These are phyloP conservation scores for Ophiosphaerella korrae DNA, from an alignment of 2,329 filamentous ascomycete species.

Conservation along the genomic window DNA sequence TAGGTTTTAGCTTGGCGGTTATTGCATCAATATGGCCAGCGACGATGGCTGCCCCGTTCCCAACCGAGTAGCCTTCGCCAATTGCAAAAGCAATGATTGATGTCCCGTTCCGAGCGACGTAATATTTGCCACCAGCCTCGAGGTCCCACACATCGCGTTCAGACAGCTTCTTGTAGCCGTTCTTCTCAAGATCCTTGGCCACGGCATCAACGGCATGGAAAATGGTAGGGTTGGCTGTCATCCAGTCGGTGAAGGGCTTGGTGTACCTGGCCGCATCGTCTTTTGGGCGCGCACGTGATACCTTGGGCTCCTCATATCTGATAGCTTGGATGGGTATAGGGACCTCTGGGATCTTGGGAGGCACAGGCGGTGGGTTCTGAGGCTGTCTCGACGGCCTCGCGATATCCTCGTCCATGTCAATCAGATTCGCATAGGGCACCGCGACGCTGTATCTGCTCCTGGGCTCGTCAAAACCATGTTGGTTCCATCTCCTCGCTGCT, in stretches of 20 bases:
- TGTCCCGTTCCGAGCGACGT: conserved; percentile 81
- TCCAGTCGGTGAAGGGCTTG: conserved; percentile 83
- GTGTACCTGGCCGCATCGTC: conserved; percentile 62
- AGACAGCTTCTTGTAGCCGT: conserved; percentile 79
- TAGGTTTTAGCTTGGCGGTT: conserved; percentile 87
- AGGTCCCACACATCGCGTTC: conserved; percentile 84
- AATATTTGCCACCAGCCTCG: conserved; percentile 85
- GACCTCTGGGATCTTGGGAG: conserved; percentile 43
- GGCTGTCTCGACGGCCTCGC: conserved; percentile 20
- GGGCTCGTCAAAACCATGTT: conserved; percentile 10
- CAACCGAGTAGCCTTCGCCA: conserved; percentile 78
- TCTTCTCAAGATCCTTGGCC: conserved; percentile 69
- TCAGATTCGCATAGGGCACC: conserved; percentile 34
- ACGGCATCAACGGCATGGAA: conserved; percentile 89
- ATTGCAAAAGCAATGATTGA: conserved; percentile 85
- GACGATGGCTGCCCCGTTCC: conserved; percentile 86
- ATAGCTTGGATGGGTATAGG: conserved; percentile 14
- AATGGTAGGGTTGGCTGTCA: conserved; percentile 88
- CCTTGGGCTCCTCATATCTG: conserved; percentile 2
- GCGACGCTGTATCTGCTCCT: conserved; percentile 39
- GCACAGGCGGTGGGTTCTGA: conserved; percentile 45
- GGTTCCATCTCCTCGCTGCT: conserved; percentile 12
- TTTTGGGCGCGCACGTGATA: conserved; percentile 20
- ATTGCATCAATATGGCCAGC: conserved; percentile 93
- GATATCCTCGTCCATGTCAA: conserved; percentile 41